Conservation (phyloP, 2,329 filamentous ascomycete species). For the Fusarium beomiforme region DNA sequence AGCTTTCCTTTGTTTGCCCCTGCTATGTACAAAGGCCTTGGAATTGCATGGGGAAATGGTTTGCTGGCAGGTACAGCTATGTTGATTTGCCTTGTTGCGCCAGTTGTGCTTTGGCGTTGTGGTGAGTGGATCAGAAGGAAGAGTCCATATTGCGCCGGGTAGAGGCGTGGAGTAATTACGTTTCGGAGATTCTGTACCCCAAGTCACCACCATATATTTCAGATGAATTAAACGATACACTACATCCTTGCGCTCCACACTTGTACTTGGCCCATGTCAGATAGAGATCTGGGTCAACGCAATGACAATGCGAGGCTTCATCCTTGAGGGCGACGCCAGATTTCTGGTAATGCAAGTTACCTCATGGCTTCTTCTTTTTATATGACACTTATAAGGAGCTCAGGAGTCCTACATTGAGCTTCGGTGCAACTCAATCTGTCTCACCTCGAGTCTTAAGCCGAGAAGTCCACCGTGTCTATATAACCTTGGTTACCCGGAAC, state of each 20-base stretch:
- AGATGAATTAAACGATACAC: too few species aligned
- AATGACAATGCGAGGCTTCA: too few species aligned
- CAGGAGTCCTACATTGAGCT: too few species aligned
- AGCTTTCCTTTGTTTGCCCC: slow-evolving; percentile 68
- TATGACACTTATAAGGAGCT: too few species aligned
- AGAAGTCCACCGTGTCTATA: background rate
- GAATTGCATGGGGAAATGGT: slow-evolving; percentile 57
- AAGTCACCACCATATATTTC: too few species aligned
- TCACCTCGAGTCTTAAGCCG: background rate
- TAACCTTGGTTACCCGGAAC: background rate
- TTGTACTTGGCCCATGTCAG: too few species aligned
- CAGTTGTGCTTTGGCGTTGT: slow-evolving; percentile 31
- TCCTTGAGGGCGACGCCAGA: too few species aligned
- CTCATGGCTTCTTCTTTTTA: too few species aligned
- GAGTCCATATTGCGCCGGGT: slow-evolving; percentile 35
- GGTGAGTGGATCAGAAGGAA: slow-evolving; percentile 35
- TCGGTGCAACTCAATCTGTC: too few species aligned
- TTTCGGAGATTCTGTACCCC: background rate
- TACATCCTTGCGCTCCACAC: too few species aligned
- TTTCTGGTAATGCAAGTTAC: too few species aligned
- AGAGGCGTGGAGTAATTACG: background rate
- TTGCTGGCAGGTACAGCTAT: slow-evolving; percentile 46
- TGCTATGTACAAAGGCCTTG: slow-evolving; percentile 50
- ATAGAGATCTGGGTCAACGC: too few species aligned
- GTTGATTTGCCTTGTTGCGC: slow-evolving; percentile 29